Evolutionary conservation across 1,284 basidiomycete genomes (phyloP), one percentile per base, ranked within the genome.

Genomic region (Cryptococcus sp.): DNA sequence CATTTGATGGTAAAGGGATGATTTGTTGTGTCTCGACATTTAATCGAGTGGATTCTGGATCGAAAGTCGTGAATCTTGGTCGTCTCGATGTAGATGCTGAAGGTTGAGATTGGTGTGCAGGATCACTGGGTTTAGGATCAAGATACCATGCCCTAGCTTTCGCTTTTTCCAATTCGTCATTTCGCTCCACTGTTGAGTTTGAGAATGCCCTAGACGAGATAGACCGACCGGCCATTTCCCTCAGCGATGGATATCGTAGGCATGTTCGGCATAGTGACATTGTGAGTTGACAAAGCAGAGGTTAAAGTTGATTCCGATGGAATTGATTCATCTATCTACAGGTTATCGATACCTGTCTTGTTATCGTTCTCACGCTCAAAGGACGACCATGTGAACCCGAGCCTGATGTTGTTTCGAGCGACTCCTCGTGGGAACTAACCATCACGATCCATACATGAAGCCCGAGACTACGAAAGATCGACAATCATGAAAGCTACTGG

Each of bases 111-210:
- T 45, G n/a, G 14, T 46, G 44, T 7, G 53, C 34, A 25, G 40
- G 18, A n/a, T 7, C 10, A 14, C 41, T 9, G 16, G 51, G 37
- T 13, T 41, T 37, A 36, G 45, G 24, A 24, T 52, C 34, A 14
- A 57, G 46, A 24, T 53, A 57, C 55, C 55, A 57, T 19, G 52
- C 53, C 25, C 53, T 48, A 10, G 50, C 50, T 37, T 52, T 51
- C 11, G 48, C 19, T 21, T 40, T 9, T 11, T 45, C 46, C n/a
- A 14, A 1, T 7, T 39, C 39, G 11, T 48, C 47, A n/a, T 14
- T n/a, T n/a, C n/a, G n/a, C n/a, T n/a, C n/a, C n/a, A n/a, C n/a
- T n/a, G n/a, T n/a, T n/a, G n/a, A n/a, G n/a, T n/a, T n/a, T n/a
- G n/a, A n/a, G n/a, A n/a, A n/a, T n/a, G n/a, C n/a, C n/a, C n/a